phyloP scores from a whole-genome alignment of 169 alveolate species.

The Plasmodium knowlesi region DNA sequence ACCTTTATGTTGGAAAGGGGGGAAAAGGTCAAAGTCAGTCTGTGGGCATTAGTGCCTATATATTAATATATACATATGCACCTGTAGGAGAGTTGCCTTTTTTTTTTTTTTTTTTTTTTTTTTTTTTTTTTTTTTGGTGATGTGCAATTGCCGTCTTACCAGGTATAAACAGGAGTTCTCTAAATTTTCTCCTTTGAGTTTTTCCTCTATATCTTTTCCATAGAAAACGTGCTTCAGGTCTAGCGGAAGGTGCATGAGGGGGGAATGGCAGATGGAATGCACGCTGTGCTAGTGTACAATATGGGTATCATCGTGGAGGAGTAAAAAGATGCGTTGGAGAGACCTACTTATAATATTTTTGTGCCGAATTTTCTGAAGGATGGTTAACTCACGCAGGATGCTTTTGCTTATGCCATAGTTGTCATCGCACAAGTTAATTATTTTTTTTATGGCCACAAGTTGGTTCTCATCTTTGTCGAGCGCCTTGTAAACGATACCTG shows the following conservation, averaged over 20 bases:
- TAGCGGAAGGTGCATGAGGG: background rate
- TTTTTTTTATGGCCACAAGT: conserved; percentile 70
- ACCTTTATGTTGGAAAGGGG: background rate
- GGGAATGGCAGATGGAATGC: background rate
- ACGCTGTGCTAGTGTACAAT: background rate
- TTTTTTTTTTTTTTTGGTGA: no score
- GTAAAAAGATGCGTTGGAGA: background rate
- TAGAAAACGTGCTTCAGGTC: conserved; percentile 49
- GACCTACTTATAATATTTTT: conserved; percentile 50
- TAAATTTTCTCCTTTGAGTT: conserved; percentile 43
- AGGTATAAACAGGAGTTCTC: conserved; percentile 61
- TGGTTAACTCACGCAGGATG: conserved; percentile 57
- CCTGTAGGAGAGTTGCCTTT: background rate
- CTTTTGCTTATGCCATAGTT: conserved; percentile 69
- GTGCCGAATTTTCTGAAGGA: conserved; percentile 73
- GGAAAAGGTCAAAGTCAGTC: background rate
- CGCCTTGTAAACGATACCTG: conserved; percentile 70
- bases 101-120: background rate
- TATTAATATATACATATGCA: background rate
- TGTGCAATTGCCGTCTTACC: background rate
- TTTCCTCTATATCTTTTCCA: conserved; percentile 68
- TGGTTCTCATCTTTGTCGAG: conserved; percentile 41
- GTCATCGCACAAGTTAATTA: conserved; percentile 37
- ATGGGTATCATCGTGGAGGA: background rate
- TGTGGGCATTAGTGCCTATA: background rate